phyloP scores from a whole-genome alignment of 495 filamentous ascomycete genomes.

The Cercophora sp. region DNA sequence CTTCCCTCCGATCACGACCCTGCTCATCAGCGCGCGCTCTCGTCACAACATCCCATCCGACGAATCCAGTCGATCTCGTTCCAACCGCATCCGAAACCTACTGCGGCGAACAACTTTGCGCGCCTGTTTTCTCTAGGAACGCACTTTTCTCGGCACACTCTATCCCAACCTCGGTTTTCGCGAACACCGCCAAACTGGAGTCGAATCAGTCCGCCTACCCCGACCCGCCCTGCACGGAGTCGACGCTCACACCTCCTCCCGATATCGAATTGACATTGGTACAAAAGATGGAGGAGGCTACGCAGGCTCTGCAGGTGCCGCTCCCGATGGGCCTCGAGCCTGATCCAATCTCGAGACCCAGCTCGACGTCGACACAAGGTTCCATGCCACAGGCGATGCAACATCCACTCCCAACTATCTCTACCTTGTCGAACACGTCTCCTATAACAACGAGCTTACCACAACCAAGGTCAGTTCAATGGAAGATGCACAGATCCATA shows the following conservation, averaged over 20 bases:
- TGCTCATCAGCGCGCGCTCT: too few relatives aligned
- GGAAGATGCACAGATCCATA: background rate
- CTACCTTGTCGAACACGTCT: slow-evolving; percentile 60
- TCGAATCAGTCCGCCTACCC: slow-evolving; percentile 33
- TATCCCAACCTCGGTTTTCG: background rate
- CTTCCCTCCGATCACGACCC: too few relatives aligned
- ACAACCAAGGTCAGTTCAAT: slow-evolving; percentile 57
- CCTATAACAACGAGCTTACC: slow-evolving; percentile 55
- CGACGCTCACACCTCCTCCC: slow-evolving; percentile 25
- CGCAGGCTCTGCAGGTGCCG: slow-evolving; percentile 30
- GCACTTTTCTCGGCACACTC: background rate
- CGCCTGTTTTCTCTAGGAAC: too few relatives aligned
- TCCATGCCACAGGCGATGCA: slow-evolving; percentile 33
- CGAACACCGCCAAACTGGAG: slow-evolving; percentile 28
- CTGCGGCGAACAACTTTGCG: background rate
- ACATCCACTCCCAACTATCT: slow-evolving; percentile 54
- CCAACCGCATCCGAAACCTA: background rate
- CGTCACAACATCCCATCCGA: background rate
- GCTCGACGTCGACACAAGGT: slow-evolving; percentile 40
- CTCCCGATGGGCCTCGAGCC: slow-evolving; percentile 39
- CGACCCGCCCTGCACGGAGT: slow-evolving; percentile 11
- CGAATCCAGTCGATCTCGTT: background rate
- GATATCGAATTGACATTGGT: slow-evolving; percentile 26
- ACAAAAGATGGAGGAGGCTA: slow-evolving; percentile 40
- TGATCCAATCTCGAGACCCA: slow-evolving; percentile 47